A percentile compares a stretch with the other conserved stretches of the same genome.
Conservation (phyloP, 1,139 yeast species). For the Taphrina wiesneri region DNA sequence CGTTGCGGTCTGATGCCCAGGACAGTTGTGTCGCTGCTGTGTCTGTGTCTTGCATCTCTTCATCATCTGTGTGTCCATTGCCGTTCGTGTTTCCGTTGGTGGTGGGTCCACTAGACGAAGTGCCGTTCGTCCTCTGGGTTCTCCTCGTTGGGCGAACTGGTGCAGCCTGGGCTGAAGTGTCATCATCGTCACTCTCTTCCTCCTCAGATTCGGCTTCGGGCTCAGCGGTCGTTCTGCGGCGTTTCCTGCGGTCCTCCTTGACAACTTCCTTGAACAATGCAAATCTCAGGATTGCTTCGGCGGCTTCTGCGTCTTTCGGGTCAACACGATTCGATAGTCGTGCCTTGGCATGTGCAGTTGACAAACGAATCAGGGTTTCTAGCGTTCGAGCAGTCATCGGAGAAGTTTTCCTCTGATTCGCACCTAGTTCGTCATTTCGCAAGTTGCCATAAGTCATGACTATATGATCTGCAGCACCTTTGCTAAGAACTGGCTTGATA, state of each 20-base stretch:
- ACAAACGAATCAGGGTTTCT: conserved; percentile 90
- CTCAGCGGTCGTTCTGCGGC: conserved; percentile 41
- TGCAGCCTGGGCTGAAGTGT: conserved; percentile 46
- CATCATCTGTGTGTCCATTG: conserved; percentile 38
- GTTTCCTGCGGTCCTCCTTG: conserved; percentile 45
- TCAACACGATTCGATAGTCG: conserved; percentile 76
- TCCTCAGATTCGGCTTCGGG: conserved; percentile 42
- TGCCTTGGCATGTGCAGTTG: conserved; percentile 97
- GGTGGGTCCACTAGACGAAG: conserved; percentile 13
- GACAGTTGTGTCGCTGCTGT: conserved; percentile 34
- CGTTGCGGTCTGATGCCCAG: conserved; percentile 33
- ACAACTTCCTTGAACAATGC: conserved; percentile 78
- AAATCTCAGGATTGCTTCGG: conserved; percentile 79
- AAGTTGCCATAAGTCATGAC: conserved; percentile 76
- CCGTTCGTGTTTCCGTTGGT: conserved; percentile 27
- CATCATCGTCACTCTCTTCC: conserved; percentile 43
- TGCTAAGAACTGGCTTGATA: conserved; percentile 75
- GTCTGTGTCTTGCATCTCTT: conserved; percentile 40
- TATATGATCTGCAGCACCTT: conserved; percentile 77
- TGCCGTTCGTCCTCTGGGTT: background rate
- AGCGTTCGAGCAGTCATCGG: conserved; percentile 98
- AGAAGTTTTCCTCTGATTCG: conserved; percentile 76
- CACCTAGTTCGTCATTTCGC: conserved; percentile 75
- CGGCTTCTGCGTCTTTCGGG: conserved; percentile 77
- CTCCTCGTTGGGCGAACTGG: conserved; percentile 17